phyloP scores from a whole-genome alignment of 208 protist species.

The Trypanosoma rangeli region DNA sequence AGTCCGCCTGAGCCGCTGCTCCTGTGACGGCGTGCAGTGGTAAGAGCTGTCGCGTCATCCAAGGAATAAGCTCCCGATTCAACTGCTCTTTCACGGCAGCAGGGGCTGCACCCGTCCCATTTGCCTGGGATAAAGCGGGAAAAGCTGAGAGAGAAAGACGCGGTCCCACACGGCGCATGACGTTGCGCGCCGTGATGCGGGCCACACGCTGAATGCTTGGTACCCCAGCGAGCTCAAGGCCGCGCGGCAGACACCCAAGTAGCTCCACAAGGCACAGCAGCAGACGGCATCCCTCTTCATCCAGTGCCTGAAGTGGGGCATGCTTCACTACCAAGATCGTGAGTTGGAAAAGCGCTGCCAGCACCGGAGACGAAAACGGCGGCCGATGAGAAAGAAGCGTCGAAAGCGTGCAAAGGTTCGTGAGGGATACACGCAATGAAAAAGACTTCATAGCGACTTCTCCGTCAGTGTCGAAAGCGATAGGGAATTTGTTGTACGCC shows the following conservation, averaged over 20 bases:
- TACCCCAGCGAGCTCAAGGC: neutral
- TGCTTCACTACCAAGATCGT: conserved; percentile 11
- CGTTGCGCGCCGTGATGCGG: conserved; percentile 25
- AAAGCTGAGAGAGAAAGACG: neutral
- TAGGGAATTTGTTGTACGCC: conserved; percentile 5
- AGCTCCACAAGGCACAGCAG: conserved; percentile 22
- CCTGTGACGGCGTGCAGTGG: conserved; percentile 23
- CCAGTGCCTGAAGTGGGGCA: conserved; percentile 7
- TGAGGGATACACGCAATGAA: neutral
- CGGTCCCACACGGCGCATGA: conserved; percentile 21
- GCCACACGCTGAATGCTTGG: conserved; percentile 17
- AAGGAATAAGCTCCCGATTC: conserved; percentile 17
- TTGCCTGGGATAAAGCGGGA: neutral
- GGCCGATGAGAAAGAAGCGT: conserved; percentile 12
- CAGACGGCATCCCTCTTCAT: conserved; percentile 12
- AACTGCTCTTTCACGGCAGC: neutral
- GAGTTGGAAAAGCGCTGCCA: conserved; percentile 27
- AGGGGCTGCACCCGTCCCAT: neutral
- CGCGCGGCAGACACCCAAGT: conserved; percentile 20
- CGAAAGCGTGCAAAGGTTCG: conserved; percentile 17
- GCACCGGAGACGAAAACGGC: neutral
- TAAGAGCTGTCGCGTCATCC: conserved; percentile 26
- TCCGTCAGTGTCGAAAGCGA: neutral
- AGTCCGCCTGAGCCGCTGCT: conserved; percentile 10
- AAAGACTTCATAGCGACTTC: neutral